Evolutionary conservation across 2,329 filamentous ascomycete genomes (phyloP).

Genomic region (Aspergillus sp.): DNA sequence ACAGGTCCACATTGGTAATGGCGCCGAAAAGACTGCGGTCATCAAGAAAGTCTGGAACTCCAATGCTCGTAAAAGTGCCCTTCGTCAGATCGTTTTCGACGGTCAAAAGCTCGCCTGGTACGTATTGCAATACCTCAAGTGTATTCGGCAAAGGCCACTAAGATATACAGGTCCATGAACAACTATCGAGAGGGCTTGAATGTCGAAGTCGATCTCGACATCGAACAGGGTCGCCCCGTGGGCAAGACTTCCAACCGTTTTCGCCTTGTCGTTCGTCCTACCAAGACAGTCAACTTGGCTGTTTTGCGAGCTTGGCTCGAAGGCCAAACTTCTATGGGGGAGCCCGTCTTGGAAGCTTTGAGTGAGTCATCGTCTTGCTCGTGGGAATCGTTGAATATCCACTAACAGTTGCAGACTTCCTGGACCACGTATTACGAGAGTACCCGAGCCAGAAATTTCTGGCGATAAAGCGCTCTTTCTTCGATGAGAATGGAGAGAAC

Average conservation of each 20-base stretch:
- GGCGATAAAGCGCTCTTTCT: conserved; percentile 76
- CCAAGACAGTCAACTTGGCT: conserved; percentile 60
- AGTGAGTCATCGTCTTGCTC: conserved; percentile 41
- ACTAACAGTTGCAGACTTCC: conserved; percentile 50
- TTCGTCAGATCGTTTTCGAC: conserved; percentile 64
- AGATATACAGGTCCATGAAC: conserved; percentile 28
- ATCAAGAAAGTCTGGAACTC: conserved; percentile 72
- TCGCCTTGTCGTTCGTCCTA: conserved; percentile 54
- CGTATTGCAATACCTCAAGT: conserved; percentile 15
- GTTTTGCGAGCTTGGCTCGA: conserved; percentile 59
- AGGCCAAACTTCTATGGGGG: conserved; percentile 53
- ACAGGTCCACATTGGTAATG: conserved; percentile 60
- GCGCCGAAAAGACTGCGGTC: conserved; percentile 55
- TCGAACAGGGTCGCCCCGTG: conserved; percentile 45
- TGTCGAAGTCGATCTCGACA: conserved; percentile 64
- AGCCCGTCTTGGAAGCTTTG: conserved; percentile 65
- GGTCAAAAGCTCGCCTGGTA: conserved; percentile 82
- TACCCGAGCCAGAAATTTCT: conserved; percentile 60
- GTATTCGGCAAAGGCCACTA: conserved; percentile 27
- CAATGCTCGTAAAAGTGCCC: conserved; percentile 50
- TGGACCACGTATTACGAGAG: conserved; percentile 82
- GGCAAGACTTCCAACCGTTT: conserved; percentile 44
- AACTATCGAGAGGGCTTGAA: conserved; percentile 41
- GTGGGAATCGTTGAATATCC: background rate
- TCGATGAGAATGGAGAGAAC: conserved; percentile 47